A percentile compares a stretch with the other conserved stretches of the same genome.
phyloP scores from a whole-genome alignment of 306 rosid genomes.

The Fragaria vesca region DNA sequence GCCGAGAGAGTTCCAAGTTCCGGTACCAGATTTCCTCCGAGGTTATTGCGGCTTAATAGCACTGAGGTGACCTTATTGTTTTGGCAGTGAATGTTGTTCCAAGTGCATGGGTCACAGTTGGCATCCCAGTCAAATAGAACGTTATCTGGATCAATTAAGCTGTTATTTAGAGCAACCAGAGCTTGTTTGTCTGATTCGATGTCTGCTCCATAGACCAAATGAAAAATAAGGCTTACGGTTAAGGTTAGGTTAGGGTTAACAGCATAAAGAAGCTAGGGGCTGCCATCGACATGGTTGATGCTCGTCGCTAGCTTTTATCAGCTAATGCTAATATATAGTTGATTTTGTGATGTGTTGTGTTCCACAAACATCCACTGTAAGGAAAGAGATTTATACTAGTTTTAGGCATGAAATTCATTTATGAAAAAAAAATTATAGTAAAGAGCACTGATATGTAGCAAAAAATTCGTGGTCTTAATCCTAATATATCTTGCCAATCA shows the following conservation, averaged over 20 bases:
- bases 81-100: not conserved
- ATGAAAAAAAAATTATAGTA: no score
- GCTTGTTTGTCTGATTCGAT: conserved; percentile 1
- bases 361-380: not conserved
- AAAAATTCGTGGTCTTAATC: no score
- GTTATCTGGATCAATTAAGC: not conserved
- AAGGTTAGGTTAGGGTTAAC: not conserved
- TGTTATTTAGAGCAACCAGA: not conserved
- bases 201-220: not conserved
- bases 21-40: not conserved
- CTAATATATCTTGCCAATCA: no score
- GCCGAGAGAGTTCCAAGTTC: not conserved
- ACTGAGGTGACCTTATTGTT: not conserved
- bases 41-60: not conserved
- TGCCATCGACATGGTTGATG: not conserved
- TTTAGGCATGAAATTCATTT: not conserved
- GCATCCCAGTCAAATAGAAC: not conserved
- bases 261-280: not conserved
- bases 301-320: not conserved
- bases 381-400: not conserved
- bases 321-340: not conserved
- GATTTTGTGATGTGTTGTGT: not conserved
- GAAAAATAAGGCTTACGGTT: not conserved
- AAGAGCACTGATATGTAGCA: no score
- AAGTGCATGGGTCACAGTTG: not conserved